Base-by-base conservation (phyloP, 805 yeast species). In the Saturnispora ahearnii region DNA sequence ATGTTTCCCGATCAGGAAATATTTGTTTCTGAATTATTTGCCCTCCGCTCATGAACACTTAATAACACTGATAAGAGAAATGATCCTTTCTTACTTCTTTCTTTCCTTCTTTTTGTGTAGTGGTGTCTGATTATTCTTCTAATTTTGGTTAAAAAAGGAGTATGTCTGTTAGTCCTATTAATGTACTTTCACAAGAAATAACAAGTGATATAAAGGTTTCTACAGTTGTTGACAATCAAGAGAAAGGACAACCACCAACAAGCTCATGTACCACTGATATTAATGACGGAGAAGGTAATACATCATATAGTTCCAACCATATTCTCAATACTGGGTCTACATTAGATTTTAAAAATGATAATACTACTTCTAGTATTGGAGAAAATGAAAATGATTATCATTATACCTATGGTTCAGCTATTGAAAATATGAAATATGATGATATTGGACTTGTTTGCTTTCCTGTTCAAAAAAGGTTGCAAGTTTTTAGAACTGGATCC, bases 401-500 rank as follows among this genome's bases (percentile, higher is more conserved):
- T 33, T 63, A 63, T 48, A 61, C 61, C 51, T 54, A 58, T 54
- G 56, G 48, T 12, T 62, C 66, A 6, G 68, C 68, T 2, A 45
- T 58, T 28, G 48, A 54, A 41, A 56, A 51, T 44, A 50, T 62
- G 53, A 45, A 52, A 21, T 56, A 59, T 12, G 59, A 59, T 33
- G 61, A 60, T 26, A 54, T 63, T 50, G 68, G 68, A 2, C 48
- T 63, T 38, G 52, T 57, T 5, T 62, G 65, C 47, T 56, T 64
- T 43, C 67, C 67, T 18, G 55, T 62, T 41, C 60, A 63, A 49
- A 63, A 61, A 49, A 55, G 61, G 37, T 48, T 59, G 15, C 59
- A 61, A 28, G 63, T 64, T 10, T 58, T 75, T 45, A 76, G 72
- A 53, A 72, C 73, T 50, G 96, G 96, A 15, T 80, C 87, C 21